Base-by-base conservation (phyloP, 306 rosid species). In the Coriaria nepalensis region DNA sequence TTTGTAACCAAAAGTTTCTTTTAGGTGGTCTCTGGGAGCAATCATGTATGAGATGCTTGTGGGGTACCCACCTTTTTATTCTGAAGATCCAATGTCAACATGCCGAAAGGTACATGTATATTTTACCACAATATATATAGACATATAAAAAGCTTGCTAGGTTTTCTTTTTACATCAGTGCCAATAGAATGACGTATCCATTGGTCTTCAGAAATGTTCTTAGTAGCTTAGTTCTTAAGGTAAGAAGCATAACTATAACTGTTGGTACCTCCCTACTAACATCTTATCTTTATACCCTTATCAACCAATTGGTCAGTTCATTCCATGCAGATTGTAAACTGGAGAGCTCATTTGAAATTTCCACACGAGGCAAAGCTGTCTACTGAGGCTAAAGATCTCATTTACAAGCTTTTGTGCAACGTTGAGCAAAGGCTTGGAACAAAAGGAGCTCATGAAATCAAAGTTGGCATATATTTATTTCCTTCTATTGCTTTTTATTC, bases 1-100 rank as follows among this genome's bases (percentile, higher is more conserved):
- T 9, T 61, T 35, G 39, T 53, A 33, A 68, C 60, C 8, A 36
- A 40, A n/a, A 40, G 36, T 47, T 7, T 42, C 3, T 53, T 39
- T 60, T 60, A 86, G 93, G 95, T 86, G 95, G 95, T 86, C 95
- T 67, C 77, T 86, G n/a, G 95, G 95, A 20, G 93, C 95, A 55
- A 86, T 81, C 52, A 86, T 81, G 95, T 86, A 81, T 43, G 95
- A 86, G 70, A 86, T 86, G 95, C 93, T 86, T 43, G 87, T 86
- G 45, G 95, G 95, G 15, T 86, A 38, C 50, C 95, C 95, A 5
- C 95, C 95, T 12, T 86, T 86, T 64, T 81, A 86, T 65, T 86
- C 93, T 12, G 85, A 86, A 11, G 88, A 86, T 52, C 93, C 95
- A 33, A 78, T 86, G 82, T 56, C 73, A 45, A 86, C 95, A 14